Base-by-base conservation (phyloP, 139 green algal genomes). In the Picochlorum sp. region DNA sequence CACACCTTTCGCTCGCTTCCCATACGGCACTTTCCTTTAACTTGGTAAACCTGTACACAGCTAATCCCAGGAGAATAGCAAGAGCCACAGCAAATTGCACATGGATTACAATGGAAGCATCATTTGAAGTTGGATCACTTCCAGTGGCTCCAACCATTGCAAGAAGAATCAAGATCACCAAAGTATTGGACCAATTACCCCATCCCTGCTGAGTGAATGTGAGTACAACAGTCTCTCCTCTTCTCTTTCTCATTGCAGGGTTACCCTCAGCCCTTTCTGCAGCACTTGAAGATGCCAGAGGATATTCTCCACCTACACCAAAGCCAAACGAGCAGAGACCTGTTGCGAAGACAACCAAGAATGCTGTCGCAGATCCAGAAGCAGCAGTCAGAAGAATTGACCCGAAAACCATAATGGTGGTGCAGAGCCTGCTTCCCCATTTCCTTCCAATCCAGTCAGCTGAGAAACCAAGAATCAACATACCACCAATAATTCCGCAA, bases 231-330 rank as follows among this genome's bases (percentile, higher is more conserved):
- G 34, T 75, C 57, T 76, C 70, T 38, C 72, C 72, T 20, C 72
- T 59, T 8, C 66, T 55, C 26, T 81, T 44, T 49, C 70, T 57
- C 49, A 89, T 76, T 18, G 67, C 55, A 9, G 60, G 52, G 49
- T 66, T 76, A 11, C 68, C 65, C 69, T 89, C 79, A 38, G 81
- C 78, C 30, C 86, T 79, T 79, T 93, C 86, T 63, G 80, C 79
- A 44, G 86, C 86, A 21, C 81, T 89, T 21, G 66, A 69, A 20
- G 83, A 81, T 24, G 86, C 86, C 61, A 92, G 79, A 8, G 86
- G 86, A 72, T 93, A 54, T 65, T 92, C 78, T 41, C 77, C 79
- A 24, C 79, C 79, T 1, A 85, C 79, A 54, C 79, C 79, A 55
- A 85, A 18, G 63, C 79, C 57, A 74, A 85, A 67, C 57, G 68